These are phyloP conservation scores for Mucor mucedo DNA, from an alignment of 371 early-diverging fungal species.

Conservation along the genomic window DNA sequence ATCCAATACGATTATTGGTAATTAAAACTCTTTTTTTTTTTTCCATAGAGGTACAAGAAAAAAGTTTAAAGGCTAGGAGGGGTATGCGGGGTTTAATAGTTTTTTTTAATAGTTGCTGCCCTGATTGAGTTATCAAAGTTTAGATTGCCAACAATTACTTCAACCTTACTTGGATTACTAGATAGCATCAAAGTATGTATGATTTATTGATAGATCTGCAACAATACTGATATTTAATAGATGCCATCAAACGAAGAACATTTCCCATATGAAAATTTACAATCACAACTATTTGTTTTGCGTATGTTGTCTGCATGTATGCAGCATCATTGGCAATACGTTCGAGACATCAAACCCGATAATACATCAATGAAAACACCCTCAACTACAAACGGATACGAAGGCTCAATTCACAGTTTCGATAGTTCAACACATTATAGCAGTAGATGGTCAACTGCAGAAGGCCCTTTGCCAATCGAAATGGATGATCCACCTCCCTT, in stretches of 20 bases:
- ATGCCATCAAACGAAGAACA: constrained; percentile 56
- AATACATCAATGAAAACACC: constrained; percentile 29
- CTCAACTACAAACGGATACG: constrained; percentile 23
- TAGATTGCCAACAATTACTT: constrained; percentile 63
- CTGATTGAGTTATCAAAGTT: constrained; percentile 71
- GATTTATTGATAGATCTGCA: background rate
- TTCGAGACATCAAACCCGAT: constrained; percentile 45
- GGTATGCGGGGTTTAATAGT: constrained; percentile 12
- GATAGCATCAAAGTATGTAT: constrained; percentile 67
- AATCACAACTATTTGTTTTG: constrained; percentile 77
- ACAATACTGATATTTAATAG: constrained; percentile 10
- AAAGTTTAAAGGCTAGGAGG: constrained; percentile 1
- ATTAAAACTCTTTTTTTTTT: background rate
- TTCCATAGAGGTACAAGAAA: constrained; percentile 24
- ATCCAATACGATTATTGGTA: background rate
- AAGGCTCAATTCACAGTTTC: constrained; percentile 29
- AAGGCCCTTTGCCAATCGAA: constrained; percentile 28
- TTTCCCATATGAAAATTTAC: constrained; percentile 65
- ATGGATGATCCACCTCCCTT: constrained; percentile 78
- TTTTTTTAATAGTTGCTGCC: constrained; percentile 49
- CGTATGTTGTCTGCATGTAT: constrained; percentile 75
- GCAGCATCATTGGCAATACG: constrained; percentile 74
- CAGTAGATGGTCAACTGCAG: constrained; percentile 29
- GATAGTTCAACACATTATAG: constrained; percentile 31
- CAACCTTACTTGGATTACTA: constrained; percentile 56